Conservation (phyloP, 805 yeast species). For the Hemisphaericaspora nanyangensis region DNA sequence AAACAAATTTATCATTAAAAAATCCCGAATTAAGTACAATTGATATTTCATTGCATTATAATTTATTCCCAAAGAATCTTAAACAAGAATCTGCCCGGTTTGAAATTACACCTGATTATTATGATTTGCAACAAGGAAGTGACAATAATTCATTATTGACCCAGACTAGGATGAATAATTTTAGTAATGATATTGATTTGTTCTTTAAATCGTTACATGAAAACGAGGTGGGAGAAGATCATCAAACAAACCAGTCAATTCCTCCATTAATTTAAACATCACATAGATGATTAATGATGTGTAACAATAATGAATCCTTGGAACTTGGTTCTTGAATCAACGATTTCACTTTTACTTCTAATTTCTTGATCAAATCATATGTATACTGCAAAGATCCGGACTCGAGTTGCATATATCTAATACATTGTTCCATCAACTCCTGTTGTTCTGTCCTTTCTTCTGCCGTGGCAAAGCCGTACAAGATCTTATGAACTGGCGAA, state of each 20-base stretch:
- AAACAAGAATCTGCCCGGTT: slow-evolving; percentile 18
- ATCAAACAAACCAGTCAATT: not conserved
- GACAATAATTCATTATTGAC: not conserved
- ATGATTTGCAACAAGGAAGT: not conserved
- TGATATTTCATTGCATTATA: slow-evolving; percentile 21
- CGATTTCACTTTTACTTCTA: slow-evolving; percentile 15
- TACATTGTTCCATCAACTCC: slow-evolving; percentile 16
- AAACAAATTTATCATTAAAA: slow-evolving; percentile 8
- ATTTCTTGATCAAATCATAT: slow-evolving; percentile 16
- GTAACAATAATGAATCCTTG: slow-evolving; percentile 8
- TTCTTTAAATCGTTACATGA: slow-evolving; percentile 15
- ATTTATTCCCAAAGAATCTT: slow-evolving; percentile 23
- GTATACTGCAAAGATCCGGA: slow-evolving; percentile 25
- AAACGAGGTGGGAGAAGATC: not conserved
- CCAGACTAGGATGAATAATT: not conserved
- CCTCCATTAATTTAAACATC: too few species aligned
- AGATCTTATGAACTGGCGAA: slow-evolving; percentile 20
- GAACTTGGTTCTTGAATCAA: slow-evolving; percentile 9
- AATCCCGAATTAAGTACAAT: slow-evolving; percentile 9
- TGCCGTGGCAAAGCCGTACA: slow-evolving; percentile 13
- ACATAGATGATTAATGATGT: slow-evolving; percentile 15
- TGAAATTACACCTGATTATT: slow-evolving; percentile 8
- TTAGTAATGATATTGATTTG: slow-evolving; percentile 18
- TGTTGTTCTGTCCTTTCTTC: slow-evolving; percentile 14
- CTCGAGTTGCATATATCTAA: slow-evolving; percentile 17